Conservation (phyloP, 2,329 filamentous ascomycete genomes). For the Fusarium drepaniforme region DNA sequence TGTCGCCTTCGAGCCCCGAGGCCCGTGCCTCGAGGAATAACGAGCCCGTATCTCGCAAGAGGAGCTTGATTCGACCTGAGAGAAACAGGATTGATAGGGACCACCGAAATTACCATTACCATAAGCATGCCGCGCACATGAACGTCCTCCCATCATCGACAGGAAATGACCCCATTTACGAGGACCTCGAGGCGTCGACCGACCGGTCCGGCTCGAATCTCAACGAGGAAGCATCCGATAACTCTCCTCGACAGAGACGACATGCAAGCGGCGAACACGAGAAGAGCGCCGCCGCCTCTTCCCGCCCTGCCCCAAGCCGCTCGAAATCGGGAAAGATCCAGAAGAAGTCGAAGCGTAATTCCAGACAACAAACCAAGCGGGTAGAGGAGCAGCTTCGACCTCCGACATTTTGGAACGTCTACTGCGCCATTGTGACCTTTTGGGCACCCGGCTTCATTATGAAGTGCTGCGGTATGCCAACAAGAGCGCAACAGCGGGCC, state of each 20-base stretch:
- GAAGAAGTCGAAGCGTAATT: constrained; percentile 62
- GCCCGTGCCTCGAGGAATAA: constrained; percentile 45
- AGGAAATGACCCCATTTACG: constrained; percentile 88
- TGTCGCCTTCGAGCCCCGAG: constrained; percentile 59
- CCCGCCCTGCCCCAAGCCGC: constrained; percentile 52
- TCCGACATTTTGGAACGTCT: constrained; percentile 93
- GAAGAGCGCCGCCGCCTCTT: constrained; percentile 46
- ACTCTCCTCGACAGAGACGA: constrained; percentile 55
- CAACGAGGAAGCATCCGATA: constrained; percentile 60
- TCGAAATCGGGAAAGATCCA: constrained; percentile 72
- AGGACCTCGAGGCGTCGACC: constrained; percentile 78
- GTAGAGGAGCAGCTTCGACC: constrained; percentile 77
- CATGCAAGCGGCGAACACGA: constrained; percentile 49
- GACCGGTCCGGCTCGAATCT: constrained; percentile 63
- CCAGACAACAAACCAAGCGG: constrained; percentile 63
- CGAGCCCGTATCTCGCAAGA: constrained; percentile 73
- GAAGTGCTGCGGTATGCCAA: constrained; percentile 85
- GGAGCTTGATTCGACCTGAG: constrained; percentile 90
- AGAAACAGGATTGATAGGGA: constrained; percentile 85
- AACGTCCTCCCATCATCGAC: constrained; percentile 89
- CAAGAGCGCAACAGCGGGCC: constrained; percentile 88
- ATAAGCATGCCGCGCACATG: constrained; percentile 95
- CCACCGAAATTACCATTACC: constrained; percentile 96
- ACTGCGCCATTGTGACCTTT: constrained; percentile 94
- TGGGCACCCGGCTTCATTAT: constrained; percentile 92